phyloP scores from a whole-genome alignment of 139 green algal genomes.

The Chlamydomonas sphaeroides region DNA sequence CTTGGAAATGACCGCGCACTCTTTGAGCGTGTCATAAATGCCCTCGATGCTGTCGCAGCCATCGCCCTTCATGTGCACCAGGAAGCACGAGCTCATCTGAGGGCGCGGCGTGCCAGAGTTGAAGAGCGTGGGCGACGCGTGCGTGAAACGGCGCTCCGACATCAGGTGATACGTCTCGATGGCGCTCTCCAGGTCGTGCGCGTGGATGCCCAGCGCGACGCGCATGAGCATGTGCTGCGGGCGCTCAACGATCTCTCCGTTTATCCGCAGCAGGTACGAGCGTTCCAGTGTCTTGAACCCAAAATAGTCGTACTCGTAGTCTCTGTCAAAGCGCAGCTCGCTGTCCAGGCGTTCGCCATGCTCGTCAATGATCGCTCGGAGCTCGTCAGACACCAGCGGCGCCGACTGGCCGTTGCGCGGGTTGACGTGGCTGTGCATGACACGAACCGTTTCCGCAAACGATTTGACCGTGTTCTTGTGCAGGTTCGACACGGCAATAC shows the following conservation, averaged over 20 bases:
- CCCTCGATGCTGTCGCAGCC: constrained; percentile 58
- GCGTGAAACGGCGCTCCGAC: constrained; percentile 30
- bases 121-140: constrained; percentile 58
- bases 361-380: constrained; percentile 91
- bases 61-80: constrained; percentile 41
- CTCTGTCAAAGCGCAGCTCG: constrained; percentile 97
- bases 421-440: no score
- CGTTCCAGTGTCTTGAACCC: constrained; percentile 47
- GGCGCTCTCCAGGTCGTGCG: constrained; percentile 15
- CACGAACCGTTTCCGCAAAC: constrained; percentile 96
- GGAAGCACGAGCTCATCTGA: constrained; percentile 53
- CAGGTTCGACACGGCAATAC: constrained; percentile 99
- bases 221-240: constrained; percentile 63
- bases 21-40: constrained; percentile 55
- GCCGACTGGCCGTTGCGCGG: constrained; percentile 86
- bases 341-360: constrained; percentile 82
- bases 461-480: constrained; percentile 99
- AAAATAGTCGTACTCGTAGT: constrained; percentile 86
- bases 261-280: constrained; percentile 35
- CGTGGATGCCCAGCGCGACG: constrained; percentile 50
- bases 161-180: constrained; percentile 52
- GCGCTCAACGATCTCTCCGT: constrained; percentile 37
- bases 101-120: constrained; percentile 45
- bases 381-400: constrained; percentile 90
- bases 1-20: constrained; percentile 57